Base-by-base conservation (phyloP, 306 rosid species). In the Glycine tomentella region DNA sequence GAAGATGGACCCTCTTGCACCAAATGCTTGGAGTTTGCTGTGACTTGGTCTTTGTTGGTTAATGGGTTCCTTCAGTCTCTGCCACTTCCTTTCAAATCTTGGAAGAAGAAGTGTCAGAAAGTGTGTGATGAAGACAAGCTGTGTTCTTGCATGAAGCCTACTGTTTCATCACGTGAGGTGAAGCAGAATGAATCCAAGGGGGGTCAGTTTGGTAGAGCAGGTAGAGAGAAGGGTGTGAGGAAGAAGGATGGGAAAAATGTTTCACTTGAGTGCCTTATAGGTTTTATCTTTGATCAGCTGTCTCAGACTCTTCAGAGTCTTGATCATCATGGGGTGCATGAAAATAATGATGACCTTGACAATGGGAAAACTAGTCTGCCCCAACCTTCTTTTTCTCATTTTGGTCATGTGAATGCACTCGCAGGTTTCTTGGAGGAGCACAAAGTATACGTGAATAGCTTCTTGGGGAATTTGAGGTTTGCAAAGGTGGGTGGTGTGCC, bases 401-500 rank as follows among this genome's bases (percentile, higher is more conserved):
- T 87, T 84, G 91, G 90, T 84, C 90, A 89, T 83, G 80, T 91
- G 71, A 86, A 84, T 86, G 89, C 80, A 13, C 75, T 93, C 16
- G 55, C 91, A 67, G 82, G 82, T 50, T 83, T 92, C 79, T 72
- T 91, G 85, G 98, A 96, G 72, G 92, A 89, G 75, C 91, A 89
- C 53, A 90, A 83, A 66, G 90, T 89, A 14, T 84, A 89, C 81
- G 93, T 90, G 20, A 90, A 92, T 84, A 92, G 88, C n/a, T 91
- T 96, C 83, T 86, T 93, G 58, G 98, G 99, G 78, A 92, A 93
- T 84, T 86, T 93, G 85, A 90, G 83, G 79, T 96, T 96, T 87
- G 99, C 99, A 16, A 93, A 89, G 86, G 93, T 96, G 17, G 99
- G 98, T 50, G 93, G 94, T 50, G 91, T 92, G 82, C 97, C 97